Percentiles rank a stretch among this genome's conserved stretches.
Evolutionary conservation across 2,329 filamentous ascomycete genomes (phyloP).

Genomic region (Fusarium falciforme): DNA sequence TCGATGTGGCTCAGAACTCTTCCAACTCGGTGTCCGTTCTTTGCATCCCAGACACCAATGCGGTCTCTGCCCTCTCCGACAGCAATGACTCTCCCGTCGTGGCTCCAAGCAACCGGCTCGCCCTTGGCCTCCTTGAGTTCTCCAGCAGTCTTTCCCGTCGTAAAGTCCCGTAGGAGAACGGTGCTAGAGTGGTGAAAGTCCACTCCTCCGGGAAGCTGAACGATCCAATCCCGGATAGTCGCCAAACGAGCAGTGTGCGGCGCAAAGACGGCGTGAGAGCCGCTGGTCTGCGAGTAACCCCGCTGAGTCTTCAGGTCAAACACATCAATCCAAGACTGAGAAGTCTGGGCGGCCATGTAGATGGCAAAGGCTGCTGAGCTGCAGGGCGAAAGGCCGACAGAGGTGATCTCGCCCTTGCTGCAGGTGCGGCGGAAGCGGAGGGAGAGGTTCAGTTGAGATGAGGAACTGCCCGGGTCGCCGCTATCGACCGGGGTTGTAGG

Average conservation of each 20-base stretch:
- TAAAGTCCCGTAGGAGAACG: slow-evolving; percentile 47
- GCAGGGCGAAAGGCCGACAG: slow-evolving; percentile 46
- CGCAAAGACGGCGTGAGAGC: slow-evolving; percentile 47
- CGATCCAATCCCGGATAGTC: slow-evolving; percentile 47
- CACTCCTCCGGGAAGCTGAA: slow-evolving; percentile 44
- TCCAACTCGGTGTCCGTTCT: slow-evolving; percentile 44
- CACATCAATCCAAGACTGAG: slow-evolving; percentile 52
- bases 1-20: slow-evolving; percentile 51
- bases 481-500: background rate
- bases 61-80: slow-evolving; percentile 45
- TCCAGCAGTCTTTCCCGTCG: slow-evolving; percentile 45
- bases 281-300: slow-evolving; percentile 46
- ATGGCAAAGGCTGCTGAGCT: slow-evolving; percentile 45
- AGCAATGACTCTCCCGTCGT: slow-evolving; percentile 46
- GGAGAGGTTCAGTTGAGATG: slow-evolving; percentile 34
- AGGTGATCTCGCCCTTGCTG: slow-evolving; percentile 48
- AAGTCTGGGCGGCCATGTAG: slow-evolving; percentile 44
- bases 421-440: slow-evolving; percentile 44
- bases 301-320: slow-evolving; percentile 45
- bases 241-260: slow-evolving; percentile 40
- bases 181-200: slow-evolving; percentile 47
- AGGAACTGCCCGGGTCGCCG: background rate
- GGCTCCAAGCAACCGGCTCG: slow-evolving; percentile 49
- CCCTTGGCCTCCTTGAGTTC: slow-evolving; percentile 48
- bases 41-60: slow-evolving; percentile 49